Evolutionary conservation across 768 basidiomycete species (phyloP).

Genomic region (Hygrophoropsis aurantiaca): DNA sequence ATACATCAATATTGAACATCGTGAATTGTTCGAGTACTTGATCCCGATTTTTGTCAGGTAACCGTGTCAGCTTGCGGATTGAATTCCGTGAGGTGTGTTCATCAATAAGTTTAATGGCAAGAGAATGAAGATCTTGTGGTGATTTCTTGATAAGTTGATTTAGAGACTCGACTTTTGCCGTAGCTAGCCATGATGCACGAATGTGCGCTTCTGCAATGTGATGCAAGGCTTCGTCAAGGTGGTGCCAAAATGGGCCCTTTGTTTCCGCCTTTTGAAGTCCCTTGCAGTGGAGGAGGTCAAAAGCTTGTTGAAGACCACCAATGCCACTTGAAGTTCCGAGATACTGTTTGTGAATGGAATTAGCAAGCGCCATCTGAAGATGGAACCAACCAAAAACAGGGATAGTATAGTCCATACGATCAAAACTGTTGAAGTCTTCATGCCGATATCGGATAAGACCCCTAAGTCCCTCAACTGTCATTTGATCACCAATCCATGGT

Average conservation of each 20-base stretch:
- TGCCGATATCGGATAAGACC: conserved; percentile 33
- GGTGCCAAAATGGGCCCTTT: conserved; percentile 20
- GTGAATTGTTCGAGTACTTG: conserved; percentile 24
- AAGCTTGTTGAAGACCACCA: conserved; percentile 18
- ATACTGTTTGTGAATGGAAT: conserved; percentile 43
- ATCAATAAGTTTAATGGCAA: conserved; percentile 27
- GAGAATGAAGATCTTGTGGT: conserved; percentile 23
- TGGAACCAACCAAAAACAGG: conserved; percentile 42
- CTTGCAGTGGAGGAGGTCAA: conserved; percentile 19
- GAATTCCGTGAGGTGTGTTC: conserved; percentile 31
- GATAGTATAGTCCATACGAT: conserved; percentile 36
- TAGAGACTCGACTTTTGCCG: conserved; percentile 22
- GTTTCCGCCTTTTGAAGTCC: conserved; percentile 11
- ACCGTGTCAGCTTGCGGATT: conserved; percentile 14
- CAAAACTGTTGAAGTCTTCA: conserved; percentile 39
- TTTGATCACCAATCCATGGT: conserved; percentile 36
- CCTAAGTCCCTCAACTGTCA: conserved; percentile 35
- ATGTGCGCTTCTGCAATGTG: conserved; percentile 40
- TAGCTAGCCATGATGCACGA: conserved; percentile 28
- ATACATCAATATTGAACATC: conserved; percentile 36
- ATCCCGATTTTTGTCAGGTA: conserved; percentile 21
- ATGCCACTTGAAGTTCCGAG: conserved; percentile 22
- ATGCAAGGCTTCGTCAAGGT: conserved; percentile 30
- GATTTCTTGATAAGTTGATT: conserved; percentile 21
- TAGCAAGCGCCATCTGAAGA: conserved; percentile 37